phyloP scores from a whole-genome alignment of 2,329 filamentous ascomycete genomes.

The Microcera coccophila region DNA sequence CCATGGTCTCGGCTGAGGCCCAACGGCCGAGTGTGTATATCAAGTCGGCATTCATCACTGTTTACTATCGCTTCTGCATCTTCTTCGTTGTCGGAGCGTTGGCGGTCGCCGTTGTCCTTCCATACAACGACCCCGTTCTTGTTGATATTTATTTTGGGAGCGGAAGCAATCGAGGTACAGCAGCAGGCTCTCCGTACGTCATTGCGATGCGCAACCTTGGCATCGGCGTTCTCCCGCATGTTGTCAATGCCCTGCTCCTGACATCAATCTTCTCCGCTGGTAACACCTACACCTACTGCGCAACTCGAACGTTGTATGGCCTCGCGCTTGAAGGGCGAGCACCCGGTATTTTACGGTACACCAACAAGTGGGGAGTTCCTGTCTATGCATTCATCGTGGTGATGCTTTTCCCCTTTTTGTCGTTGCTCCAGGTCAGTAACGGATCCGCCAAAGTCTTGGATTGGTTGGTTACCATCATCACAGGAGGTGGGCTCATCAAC shows the following conservation, averaged over 20 bases:
- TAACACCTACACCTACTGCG: constrained; percentile 51
- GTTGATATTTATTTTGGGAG: constrained; percentile 44
- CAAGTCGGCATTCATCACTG: constrained; percentile 66
- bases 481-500: constrained; percentile 57
- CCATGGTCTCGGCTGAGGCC: constrained; percentile 66
- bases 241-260: constrained; percentile 52
- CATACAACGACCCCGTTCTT: constrained; percentile 59
- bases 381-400: constrained; percentile 54
- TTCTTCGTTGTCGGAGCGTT: constrained; percentile 70
- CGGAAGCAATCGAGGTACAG: constrained; percentile 37
- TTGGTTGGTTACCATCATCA: constrained; percentile 55
- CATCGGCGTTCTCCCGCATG: constrained; percentile 50
- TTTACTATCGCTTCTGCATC: constrained; percentile 66
- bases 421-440: constrained; percentile 49
- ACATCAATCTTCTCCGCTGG: constrained; percentile 45
- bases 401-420: constrained; percentile 51
- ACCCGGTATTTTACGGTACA: constrained; percentile 52
- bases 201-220: constrained; percentile 57
- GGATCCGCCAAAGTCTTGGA: constrained; percentile 47
- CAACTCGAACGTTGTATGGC: constrained; percentile 48
- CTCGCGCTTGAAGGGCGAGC: constrained; percentile 49
- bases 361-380: constrained; percentile 58
- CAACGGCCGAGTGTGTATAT: constrained; percentile 61
- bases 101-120: constrained; percentile 61
- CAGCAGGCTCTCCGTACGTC: constrained; percentile 59